Base-by-base conservation (phyloP, 352 stramenopile genomes). In the Plasmopara muralis region DNA sequence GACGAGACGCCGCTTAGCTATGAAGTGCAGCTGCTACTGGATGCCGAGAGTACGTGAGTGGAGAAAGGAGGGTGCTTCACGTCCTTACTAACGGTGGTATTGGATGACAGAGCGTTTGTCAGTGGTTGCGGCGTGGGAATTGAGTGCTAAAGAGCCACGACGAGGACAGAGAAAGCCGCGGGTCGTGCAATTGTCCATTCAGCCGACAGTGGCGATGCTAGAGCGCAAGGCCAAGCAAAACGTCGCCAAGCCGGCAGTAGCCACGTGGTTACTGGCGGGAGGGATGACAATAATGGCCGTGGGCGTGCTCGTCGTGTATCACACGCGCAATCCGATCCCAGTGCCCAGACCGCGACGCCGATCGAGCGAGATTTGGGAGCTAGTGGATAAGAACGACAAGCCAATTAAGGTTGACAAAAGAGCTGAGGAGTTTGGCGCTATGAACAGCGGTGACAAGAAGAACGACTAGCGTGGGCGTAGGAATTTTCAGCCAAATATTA, bases 91-190 rank as follows among this genome's bases (percentile, higher is more conserved):
- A 10, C 25, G 13, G 12, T 14, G 13, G 13, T 38, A 5, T 5
- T 38, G 33, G 29, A 18, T 14, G 31, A 14, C 12, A 88, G 74
- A 77, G 8, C 62, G 70, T 4, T 69, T 83, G 13, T 83, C 64
- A 33, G 55, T 88, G 29, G 53, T 88, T 42, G 65, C 66, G n/a
- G 75, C 75, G 6, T 88, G 77, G 77, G 66, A 84, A 38, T 50
- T 88, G 43, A 68, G 60, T 9, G 50, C 55, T 3, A 56, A 68
- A 43, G 64, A 65, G 39, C 63, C 59, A 14, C 40, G 29, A 12
- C 35, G 47, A 52, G 60, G 55, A 43, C 58, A 65, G 46, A 54
- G 37, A 48, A 50, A 48, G 20, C 31, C 53, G 35, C 71, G 69
- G 14, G 50, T 55, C 50, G 64, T 66, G 54, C 61, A 54, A 38